These are phyloP conservation scores for Podaxis sp. DNA, from an alignment of 768 basidiomycete species.

Conservation along the genomic window DNA sequence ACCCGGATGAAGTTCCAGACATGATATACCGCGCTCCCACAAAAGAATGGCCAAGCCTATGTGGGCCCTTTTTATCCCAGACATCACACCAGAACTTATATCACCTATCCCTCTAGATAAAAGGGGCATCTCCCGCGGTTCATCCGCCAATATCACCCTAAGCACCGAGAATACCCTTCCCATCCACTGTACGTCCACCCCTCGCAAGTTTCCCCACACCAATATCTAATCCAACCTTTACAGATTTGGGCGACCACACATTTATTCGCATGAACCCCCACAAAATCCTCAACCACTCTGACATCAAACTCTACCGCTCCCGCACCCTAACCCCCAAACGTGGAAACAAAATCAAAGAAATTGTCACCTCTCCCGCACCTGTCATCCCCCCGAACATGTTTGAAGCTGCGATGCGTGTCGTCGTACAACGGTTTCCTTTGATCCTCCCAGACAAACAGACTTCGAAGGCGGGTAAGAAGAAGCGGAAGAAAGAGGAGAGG, in stretches of 20 bases:
- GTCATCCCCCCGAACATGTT: not conserved
- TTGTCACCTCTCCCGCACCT: not conserved
- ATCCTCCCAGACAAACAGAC: not conserved
- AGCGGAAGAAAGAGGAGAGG: not conserved
- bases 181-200: not conserved
- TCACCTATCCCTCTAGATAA: not conserved
- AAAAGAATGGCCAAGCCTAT: not conserved
- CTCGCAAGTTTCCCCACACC: not conserved
- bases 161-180: not conserved
- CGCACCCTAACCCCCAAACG: not conserved
- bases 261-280: not conserved
- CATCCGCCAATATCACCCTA: not conserved
- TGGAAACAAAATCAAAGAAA: not conserved
- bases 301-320: not conserved
- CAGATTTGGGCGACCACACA: not conserved
- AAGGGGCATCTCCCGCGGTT: not conserved
- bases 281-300: not conserved
- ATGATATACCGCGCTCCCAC: constrained; percentile 3
- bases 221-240: not conserved
- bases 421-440: not conserved
- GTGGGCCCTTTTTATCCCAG: not conserved
- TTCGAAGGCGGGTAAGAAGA: not conserved
- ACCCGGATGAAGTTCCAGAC: not conserved
- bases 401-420: constrained; percentile 1
- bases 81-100: not conserved